A percentile compares a stretch with the other conserved stretches of the same genome.
Conservation (phyloP, 345 rosid genomes). For the Populus nigra region DNA sequence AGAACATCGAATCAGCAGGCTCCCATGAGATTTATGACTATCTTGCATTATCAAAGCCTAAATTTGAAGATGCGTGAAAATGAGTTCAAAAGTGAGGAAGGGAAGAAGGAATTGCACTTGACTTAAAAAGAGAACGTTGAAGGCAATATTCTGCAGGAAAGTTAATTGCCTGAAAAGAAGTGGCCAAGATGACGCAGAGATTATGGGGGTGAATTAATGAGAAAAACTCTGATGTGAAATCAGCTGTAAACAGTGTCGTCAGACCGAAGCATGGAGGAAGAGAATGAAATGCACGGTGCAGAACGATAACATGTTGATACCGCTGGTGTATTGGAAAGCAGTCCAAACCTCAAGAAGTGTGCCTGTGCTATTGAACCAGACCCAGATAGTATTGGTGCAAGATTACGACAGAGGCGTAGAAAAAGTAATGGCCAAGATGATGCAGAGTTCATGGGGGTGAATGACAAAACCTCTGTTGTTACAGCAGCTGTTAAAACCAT, state of each 20-base stretch:
- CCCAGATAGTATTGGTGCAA: slow-evolving; percentile 44
- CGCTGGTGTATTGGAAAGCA: not conserved
- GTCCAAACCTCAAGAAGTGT: not conserved
- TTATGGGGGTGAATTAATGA: not conserved
- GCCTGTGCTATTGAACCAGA: slow-evolving; percentile 20
- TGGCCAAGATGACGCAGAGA: slow-evolving; percentile 8
- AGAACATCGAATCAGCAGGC: slow-evolving; percentile 3
- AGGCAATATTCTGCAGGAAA: not conserved
- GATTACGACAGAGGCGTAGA: slow-evolving; percentile 43
- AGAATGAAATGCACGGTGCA: slow-evolving; percentile 2
- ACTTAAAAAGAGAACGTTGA: slow-evolving; percentile 1
- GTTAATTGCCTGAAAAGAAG: slow-evolving; percentile 9
- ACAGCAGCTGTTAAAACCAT: not conserved
- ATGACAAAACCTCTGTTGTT: not conserved
- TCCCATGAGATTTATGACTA: slow-evolving; percentile 1
- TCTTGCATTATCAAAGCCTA: not conserved
- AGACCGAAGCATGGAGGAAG: not conserved
- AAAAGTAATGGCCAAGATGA: slow-evolving; percentile 5
- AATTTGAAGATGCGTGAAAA: not conserved
- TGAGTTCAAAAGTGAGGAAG: slow-evolving; percentile 13
- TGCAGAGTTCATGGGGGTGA: not conserved
- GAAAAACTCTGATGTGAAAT: slow-evolving; percentile 1
- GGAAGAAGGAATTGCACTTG: slow-evolving; percentile 15
- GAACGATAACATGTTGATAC: not conserved
- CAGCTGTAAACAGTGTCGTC: not conserved